Conservation (phyloP, 2,329 filamentous ascomycete genomes). For the Ophiostoma montium region DNA sequence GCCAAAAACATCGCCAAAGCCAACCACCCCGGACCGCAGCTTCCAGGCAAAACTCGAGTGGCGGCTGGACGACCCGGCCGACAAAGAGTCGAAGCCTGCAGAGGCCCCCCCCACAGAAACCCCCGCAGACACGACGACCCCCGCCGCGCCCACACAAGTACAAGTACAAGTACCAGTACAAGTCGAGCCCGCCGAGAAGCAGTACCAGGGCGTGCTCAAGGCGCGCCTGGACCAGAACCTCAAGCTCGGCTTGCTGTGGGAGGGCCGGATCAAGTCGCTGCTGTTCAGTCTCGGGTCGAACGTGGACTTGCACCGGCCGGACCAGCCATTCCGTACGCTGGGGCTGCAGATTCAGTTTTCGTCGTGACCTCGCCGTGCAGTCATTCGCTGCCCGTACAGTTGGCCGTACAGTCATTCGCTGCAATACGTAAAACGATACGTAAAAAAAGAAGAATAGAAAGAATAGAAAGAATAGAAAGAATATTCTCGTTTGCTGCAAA, state of each 20-base stretch:
- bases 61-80: slow-evolving; percentile 25
- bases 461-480: too few species aligned
- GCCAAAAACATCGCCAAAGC: too few species aligned
- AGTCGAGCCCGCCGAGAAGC: slow-evolving; percentile 32
- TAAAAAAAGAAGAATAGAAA: too few species aligned
- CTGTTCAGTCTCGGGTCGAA: slow-evolving; percentile 82
- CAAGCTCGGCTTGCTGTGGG: slow-evolving; percentile 78
- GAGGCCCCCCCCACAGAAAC: too few species aligned
- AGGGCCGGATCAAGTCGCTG: slow-evolving; percentile 81
- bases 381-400: too few species aligned
- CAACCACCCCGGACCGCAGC: slow-evolving; percentile 22
- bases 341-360: slow-evolving; percentile 75
- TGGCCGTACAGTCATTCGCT: too few species aligned
- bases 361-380: too few species aligned
- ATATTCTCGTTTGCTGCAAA: too few species aligned
- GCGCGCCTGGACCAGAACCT: slow-evolving; percentile 79
- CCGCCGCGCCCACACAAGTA: slow-evolving; percentile 5
- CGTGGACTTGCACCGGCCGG: slow-evolving; percentile 62
- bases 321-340: slow-evolving; percentile 63
- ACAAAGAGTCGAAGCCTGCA: background rate
- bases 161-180: too few species aligned
- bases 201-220: slow-evolving; percentile 78
- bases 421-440: too few species aligned
- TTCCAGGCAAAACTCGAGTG: slow-evolving; percentile 36
- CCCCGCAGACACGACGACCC: slow-evolving; percentile 17